Conservation (phyloP, 164 flowering plant species). For the Nymphaea colorata region DNA sequence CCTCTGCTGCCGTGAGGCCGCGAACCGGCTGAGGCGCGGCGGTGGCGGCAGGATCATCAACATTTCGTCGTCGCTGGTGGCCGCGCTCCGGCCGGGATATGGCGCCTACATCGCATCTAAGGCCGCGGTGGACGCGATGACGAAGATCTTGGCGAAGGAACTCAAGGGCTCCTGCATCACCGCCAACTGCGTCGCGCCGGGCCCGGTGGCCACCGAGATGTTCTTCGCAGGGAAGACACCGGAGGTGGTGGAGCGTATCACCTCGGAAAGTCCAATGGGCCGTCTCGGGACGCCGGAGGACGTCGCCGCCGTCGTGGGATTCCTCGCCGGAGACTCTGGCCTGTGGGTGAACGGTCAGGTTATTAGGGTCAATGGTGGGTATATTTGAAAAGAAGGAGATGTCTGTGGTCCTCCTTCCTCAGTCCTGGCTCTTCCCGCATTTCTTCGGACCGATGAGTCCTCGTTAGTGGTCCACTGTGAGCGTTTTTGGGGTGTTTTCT, state of each 20-base stretch:
- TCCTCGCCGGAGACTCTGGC: conserved; percentile 35
- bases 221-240: conserved; percentile 38
- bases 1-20: conserved; percentile 44
- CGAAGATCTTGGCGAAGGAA: conserved; percentile 49
- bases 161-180: conserved; percentile 49
- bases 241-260: conserved; percentile 22
- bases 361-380: conserved; percentile 50
- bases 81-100: conserved; percentile 18
- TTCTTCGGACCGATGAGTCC: too few relatives aligned
- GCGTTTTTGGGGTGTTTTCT: too few relatives aligned
- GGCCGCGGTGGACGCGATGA: conserved; percentile 61
- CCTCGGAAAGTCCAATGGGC: conserved; percentile 21
- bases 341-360: conserved; percentile 58
- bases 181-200: conserved; percentile 54
- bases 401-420: too few relatives aligned
- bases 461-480: too few relatives aligned
- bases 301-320: conserved; percentile 38
- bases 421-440: too few relatives aligned
- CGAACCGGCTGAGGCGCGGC: conserved; percentile 33
- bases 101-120: conserved; percentile 48
- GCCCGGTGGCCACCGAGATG: conserved; percentile 53
- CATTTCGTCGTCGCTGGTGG: conserved; percentile 33
- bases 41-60: conserved; percentile 49
- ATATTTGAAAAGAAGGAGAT: conserved; percentile 10
- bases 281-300: conserved; percentile 40